A percentile compares a stretch with the other conserved stretches of the same genome.
phyloP scores from a whole-genome alignment of 345 rosid genomes.

The Isatis tinctoria region DNA sequence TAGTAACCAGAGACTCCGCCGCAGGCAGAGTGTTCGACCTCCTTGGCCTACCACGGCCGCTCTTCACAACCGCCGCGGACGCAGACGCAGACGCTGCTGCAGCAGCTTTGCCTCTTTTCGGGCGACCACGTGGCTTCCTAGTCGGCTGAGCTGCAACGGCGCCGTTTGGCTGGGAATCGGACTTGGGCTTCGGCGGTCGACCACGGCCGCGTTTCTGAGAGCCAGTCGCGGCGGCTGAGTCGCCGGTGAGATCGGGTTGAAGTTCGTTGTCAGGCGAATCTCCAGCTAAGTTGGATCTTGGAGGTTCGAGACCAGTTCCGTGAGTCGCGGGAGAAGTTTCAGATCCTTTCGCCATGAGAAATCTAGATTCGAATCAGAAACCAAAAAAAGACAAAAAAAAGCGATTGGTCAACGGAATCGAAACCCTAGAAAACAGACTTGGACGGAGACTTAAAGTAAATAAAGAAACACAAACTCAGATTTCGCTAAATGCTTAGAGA shows the following conservation, averaged over 20 bases:
- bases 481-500: not conserved
- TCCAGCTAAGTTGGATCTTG: slow-evolving; percentile 15
- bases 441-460: not conserved
- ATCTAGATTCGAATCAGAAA: slow-evolving; percentile 3
- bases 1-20: not conserved
- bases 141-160: slow-evolving; percentile 4
- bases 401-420: slow-evolving; percentile 3
- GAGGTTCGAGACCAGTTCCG: not conserved
- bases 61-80: slow-evolving; percentile 16
- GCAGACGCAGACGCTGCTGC: not conserved
- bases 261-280: not conserved
- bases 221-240: not conserved
- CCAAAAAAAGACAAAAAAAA: not conserved
- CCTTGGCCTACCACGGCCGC: slow-evolving; percentile 21
- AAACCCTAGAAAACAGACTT: slow-evolving; percentile 6
- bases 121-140: slow-evolving; percentile 37
- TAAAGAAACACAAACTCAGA: not conserved
- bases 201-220: slow-evolving; percentile 59
- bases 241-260: slow-evolving; percentile 14
- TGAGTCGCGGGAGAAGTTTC: not conserved
- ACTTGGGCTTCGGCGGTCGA: slow-evolving; percentile 53
- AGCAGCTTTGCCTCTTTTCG: slow-evolving; percentile 27
- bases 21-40: not conserved
- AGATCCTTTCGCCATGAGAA: slow-evolving; percentile 22
- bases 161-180: not conserved